Conservation (phyloP, 2,329 filamentous ascomycete species). For the Aspergillus arachidicola region DNA sequence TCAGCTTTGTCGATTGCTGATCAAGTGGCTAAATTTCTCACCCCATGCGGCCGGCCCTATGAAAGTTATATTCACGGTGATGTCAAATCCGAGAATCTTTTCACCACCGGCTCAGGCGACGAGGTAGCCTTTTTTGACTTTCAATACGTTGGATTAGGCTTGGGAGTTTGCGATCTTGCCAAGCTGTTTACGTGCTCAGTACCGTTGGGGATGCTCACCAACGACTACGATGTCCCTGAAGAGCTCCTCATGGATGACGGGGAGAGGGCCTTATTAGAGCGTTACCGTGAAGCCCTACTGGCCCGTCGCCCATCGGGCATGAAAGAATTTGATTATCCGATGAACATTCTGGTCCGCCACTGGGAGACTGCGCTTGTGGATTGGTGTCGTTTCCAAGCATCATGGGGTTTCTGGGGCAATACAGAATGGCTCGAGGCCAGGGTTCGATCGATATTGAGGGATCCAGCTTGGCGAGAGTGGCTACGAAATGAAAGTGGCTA, state of each 20-base stretch:
- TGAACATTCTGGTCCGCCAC: slow-evolving; percentile 53
- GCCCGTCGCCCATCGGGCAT: slow-evolving; percentile 19
- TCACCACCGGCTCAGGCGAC: slow-evolving; percentile 54
- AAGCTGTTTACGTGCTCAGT: slow-evolving; percentile 70
- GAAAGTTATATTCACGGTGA: slow-evolving; percentile 69
- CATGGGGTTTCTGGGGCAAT: slow-evolving; percentile 65
- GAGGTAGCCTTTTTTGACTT: slow-evolving; percentile 69
- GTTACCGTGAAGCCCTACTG: slow-evolving; percentile 44
- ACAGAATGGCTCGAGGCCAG: slow-evolving; percentile 60
- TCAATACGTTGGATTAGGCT: slow-evolving; percentile 66
- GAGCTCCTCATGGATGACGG: slow-evolving; percentile 53
- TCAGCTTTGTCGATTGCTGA: slow-evolving; percentile 46
- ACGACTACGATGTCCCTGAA: slow-evolving; percentile 32
- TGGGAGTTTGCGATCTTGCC: slow-evolving; percentile 67
- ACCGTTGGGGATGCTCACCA: slow-evolving; percentile 55
- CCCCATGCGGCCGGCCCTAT: slow-evolving; percentile 47
- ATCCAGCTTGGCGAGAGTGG: slow-evolving; percentile 52
- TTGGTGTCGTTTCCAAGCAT: slow-evolving; percentile 65
- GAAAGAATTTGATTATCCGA: slow-evolving; percentile 56
- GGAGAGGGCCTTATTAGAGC: slow-evolving; percentile 55
- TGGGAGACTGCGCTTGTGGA: slow-evolving; percentile 71
- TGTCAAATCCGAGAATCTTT: slow-evolving; percentile 70
- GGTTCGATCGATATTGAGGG: slow-evolving; percentile 53
- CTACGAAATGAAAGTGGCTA: slow-evolving; percentile 23
- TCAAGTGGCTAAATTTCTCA: slow-evolving; percentile 55